Evolutionary conservation across 1,139 yeast genomes (phyloP).

Genomic region (Candida sanyaensis): DNA sequence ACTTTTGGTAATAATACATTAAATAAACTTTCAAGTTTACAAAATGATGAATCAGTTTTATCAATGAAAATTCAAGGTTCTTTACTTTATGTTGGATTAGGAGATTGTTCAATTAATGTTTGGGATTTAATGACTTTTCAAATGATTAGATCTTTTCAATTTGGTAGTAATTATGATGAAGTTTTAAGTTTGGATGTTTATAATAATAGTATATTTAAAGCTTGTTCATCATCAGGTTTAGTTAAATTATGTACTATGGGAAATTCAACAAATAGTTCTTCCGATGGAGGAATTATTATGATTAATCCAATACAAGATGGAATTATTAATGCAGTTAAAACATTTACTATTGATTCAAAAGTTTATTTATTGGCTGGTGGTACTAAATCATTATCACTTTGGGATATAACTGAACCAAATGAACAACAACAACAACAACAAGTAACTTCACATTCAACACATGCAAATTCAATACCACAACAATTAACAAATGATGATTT

Average conservation of each 20-base stretch:
- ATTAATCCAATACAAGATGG: constrained; percentile 21
- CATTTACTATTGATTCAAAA: constrained; percentile 23
- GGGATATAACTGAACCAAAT: constrained; percentile 35
- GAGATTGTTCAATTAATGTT: constrained; percentile 69
- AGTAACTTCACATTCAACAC: too few species aligned
- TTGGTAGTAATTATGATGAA: constrained; percentile 32
- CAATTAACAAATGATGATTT: constrained; percentile 54
- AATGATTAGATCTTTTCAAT: constrained; percentile 57
- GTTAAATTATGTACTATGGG: constrained; percentile 51
- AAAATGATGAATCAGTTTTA: constrained; percentile 69
- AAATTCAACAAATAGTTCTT: constrained; percentile 12
- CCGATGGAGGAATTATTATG: constrained; percentile 9
- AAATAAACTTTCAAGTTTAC: constrained; percentile 43
- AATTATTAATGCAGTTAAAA: constrained; percentile 24
- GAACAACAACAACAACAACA: not conserved
- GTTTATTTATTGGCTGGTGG: constrained; percentile 43
- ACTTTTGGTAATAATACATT: constrained; percentile 20
- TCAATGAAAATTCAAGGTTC: constrained; percentile 65
- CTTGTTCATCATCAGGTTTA: constrained; percentile 54
- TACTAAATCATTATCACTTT: constrained; percentile 32
- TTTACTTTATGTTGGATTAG: constrained; percentile 76
- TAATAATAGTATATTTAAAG: constrained; percentile 55
- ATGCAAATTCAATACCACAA: not conserved
- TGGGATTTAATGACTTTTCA: constrained; percentile 87
- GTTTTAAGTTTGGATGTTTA: constrained; percentile 47